These are phyloP conservation scores for Thuidium tamariscinum DNA, from an alignment of 225 moss, liverwort and hornwort species.

Conservation along the genomic window DNA sequence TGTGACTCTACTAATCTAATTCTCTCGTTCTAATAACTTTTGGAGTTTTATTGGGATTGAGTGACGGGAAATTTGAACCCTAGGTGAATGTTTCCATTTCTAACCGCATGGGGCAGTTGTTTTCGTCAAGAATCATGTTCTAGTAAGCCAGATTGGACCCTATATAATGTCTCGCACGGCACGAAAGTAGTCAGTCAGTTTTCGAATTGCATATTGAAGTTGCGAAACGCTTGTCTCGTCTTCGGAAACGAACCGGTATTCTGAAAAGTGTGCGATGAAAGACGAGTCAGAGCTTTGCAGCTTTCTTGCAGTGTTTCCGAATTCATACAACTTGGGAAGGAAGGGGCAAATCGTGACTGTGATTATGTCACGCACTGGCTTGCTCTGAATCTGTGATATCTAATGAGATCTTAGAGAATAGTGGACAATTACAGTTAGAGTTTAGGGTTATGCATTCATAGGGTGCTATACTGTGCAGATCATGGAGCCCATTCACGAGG, in stretches of 20 bases:
- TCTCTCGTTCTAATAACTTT: not conserved
- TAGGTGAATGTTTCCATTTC: not conserved
- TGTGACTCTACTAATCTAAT: not conserved
- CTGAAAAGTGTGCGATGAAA: not conserved
- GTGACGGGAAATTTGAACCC: not conserved
- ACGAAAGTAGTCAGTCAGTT: not conserved
- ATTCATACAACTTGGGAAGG: not conserved
- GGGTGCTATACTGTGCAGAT: slow-evolving; percentile 18
- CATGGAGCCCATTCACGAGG: slow-evolving; percentile 46
- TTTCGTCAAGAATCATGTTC: not conserved
- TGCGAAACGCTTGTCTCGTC: not conserved
- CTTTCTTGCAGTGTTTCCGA: not conserved
- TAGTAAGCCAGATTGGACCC: not conserved
- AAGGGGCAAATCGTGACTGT: not conserved
- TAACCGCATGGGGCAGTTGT: not conserved
- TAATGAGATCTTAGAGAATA: not conserved
- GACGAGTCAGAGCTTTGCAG: not conserved
- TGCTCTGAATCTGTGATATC: not conserved
- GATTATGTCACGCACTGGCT: not conserved
- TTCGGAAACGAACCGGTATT: not conserved
- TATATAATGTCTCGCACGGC: not conserved
- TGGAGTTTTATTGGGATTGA: not conserved
- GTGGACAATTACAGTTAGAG: not conserved
- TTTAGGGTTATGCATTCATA: not conserved
- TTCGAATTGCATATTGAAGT: not conserved